These are phyloP conservation scores for Takashimella tepidaria DNA, from an alignment of 1,284 basidiomycete species.

Conservation along the genomic window DNA sequence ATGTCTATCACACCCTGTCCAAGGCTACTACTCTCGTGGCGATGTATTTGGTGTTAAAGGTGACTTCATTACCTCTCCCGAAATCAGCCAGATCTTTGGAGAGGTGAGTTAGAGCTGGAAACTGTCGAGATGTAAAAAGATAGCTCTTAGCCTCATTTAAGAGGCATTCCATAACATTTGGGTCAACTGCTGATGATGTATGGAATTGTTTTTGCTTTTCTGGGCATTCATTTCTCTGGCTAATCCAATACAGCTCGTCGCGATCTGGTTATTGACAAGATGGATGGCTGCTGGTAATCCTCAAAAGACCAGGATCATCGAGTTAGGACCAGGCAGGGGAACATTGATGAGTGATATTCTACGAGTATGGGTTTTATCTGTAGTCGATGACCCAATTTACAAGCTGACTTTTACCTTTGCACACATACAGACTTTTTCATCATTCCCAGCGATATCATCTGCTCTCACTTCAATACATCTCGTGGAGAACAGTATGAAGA, in stretches of 20 bases:
- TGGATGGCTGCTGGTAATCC: slow-evolving; percentile 62
- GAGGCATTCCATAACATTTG: too few species aligned
- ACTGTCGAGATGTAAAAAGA: neutral
- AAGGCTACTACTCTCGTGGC: slow-evolving; percentile 80
- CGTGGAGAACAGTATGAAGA: slow-evolving; percentile 69
- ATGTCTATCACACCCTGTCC: slow-evolving; percentile 75
- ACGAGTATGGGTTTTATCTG: too few species aligned
- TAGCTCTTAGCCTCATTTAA: neutral
- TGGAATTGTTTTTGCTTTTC: too few species aligned
- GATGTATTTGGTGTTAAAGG: slow-evolving; percentile 80
- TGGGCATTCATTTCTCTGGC: too few species aligned
- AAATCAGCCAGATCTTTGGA: slow-evolving; percentile 94
- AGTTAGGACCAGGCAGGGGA: slow-evolving; percentile 90
- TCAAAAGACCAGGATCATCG: slow-evolving; percentile 65
- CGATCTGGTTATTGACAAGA: slow-evolving; percentile 76
- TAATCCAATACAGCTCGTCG: slow-evolving; percentile 72
- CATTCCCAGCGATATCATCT: slow-evolving; percentile 55
- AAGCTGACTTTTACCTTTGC: neutral
- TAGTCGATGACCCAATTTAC: too few species aligned
- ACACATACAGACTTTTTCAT: slow-evolving; percentile 32
- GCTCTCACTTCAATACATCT: slow-evolving; percentile 62
- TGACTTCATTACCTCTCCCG: slow-evolving; percentile 95
- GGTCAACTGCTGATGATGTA: slow-evolving; percentile 28
- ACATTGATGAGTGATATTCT: slow-evolving; percentile 90
- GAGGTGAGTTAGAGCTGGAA: slow-evolving; percentile 59